These are phyloP conservation scores for Globisporangium paroecandrum DNA, from an alignment of 352 stramenopile species.

Conservation along the genomic window DNA sequence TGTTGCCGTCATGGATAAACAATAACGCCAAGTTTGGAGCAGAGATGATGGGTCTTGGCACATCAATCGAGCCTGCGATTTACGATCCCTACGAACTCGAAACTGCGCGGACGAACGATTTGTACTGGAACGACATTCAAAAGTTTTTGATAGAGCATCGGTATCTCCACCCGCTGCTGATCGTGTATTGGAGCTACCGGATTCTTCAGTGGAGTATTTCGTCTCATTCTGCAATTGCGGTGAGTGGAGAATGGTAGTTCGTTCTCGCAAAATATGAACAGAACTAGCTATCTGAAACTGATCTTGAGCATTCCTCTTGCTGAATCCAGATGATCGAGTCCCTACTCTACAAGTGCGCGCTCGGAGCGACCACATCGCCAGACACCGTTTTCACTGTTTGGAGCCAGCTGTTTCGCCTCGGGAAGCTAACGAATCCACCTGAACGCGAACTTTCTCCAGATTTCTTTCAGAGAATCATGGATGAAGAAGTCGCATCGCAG, in stretches of 20 bases:
- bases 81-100: conserved; percentile 74
- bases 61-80: neutral
- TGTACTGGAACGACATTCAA: conserved; percentile 82
- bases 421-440: conserved; percentile 14
- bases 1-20: conserved; percentile 40
- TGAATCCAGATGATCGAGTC: conserved; percentile 56
- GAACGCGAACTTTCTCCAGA: conserved; percentile 15
- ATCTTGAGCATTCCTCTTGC: conserved; percentile 3
- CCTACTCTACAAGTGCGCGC: conserved; percentile 52
- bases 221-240: conserved; percentile 46
- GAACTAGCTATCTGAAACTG: neutral
- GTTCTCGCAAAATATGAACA: neutral
- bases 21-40: conserved; percentile 32
- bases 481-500: conserved; percentile 48
- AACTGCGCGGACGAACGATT: conserved; percentile 60
- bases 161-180: conserved; percentile 61
- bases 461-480: conserved; percentile 37
- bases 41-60: neutral
- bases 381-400: conserved; percentile 58
- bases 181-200: conserved; percentile 64
- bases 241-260: conserved; percentile 19
- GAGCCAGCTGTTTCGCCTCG: conserved; percentile 55
- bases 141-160: conserved; percentile 50
- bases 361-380: conserved; percentile 45
- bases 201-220: conserved; percentile 71